These are phyloP conservation scores for Tylopilus intermedius DNA, from an alignment of 768 basidiomycete genomes.

Conservation along the genomic window DNA sequence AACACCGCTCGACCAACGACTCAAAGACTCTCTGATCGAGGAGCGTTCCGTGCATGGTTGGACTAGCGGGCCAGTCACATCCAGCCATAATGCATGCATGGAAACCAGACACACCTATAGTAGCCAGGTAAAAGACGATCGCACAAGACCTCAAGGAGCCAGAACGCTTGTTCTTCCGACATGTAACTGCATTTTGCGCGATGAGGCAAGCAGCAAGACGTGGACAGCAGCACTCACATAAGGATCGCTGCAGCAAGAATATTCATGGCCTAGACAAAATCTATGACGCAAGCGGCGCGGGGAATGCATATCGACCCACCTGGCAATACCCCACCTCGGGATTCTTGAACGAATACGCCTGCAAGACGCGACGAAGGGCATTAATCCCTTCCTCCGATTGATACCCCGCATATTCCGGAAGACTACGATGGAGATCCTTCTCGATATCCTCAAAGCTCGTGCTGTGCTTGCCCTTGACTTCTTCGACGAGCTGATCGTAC, in stretches of 20 bases:
- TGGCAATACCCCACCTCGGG: constrained; percentile 95
- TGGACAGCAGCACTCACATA: no score
- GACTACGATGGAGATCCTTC: constrained; percentile 92
- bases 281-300: neutral
- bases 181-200: no score
- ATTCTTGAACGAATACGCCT: constrained; percentile 94
- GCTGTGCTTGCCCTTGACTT: constrained; percentile 72
- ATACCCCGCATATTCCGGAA: constrained; percentile 96
- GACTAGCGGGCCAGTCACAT: constrained; percentile 42
- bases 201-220: no score
- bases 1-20: constrained; percentile 79
- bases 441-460: constrained; percentile 98
- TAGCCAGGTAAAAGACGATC: constrained; percentile 65
- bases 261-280: constrained; percentile 77
- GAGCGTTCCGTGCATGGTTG: constrained; percentile 97
- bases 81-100: neutral
- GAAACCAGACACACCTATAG: constrained; percentile 60
- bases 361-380: constrained; percentile 77
- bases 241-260: constrained; percentile 55
- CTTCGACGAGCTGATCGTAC: constrained; percentile 69
- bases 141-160: no score
- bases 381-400: constrained; percentile 84
- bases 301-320: constrained; percentile 34
- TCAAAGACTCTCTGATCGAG: constrained; percentile 99
- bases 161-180: no score